Evolutionary conservation across 1,139 yeast genomes (phyloP).

Genomic region (Protomyces lactucae-debilis): DNA sequence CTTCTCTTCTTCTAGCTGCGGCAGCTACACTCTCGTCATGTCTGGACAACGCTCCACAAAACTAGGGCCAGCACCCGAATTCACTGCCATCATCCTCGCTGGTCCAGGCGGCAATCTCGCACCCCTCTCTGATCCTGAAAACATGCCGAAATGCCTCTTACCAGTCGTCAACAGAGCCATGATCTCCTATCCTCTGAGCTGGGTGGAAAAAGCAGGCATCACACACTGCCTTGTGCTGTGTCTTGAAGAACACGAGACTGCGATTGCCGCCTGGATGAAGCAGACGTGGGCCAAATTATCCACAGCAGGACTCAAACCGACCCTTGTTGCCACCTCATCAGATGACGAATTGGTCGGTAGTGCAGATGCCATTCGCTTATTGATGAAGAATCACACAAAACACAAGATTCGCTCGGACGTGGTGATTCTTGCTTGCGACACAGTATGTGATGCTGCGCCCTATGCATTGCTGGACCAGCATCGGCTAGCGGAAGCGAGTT

Average conservation of each 20-base stretch:
- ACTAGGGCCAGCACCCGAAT: slow-evolving; percentile 16
- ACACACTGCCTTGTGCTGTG: slow-evolving; percentile 54
- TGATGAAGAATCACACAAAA: slow-evolving; percentile 23
- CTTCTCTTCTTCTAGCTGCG: not conserved
- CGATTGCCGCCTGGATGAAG: slow-evolving; percentile 31
- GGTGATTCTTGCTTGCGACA: slow-evolving; percentile 86
- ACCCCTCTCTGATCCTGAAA: slow-evolving; percentile 29
- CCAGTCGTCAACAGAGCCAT: slow-evolving; percentile 92
- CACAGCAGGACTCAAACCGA: slow-evolving; percentile 29
- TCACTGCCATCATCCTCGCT: slow-evolving; percentile 29
- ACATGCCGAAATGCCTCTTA: slow-evolving; percentile 67
- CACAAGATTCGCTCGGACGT: slow-evolving; percentile 46
- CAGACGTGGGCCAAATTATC: slow-evolving; percentile 28
- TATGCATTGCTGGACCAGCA: slow-evolving; percentile 79
- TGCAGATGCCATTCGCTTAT: slow-evolving; percentile 51
- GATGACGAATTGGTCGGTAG: slow-evolving; percentile 37
- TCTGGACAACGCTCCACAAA: not conserved
- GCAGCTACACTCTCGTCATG: not conserved
- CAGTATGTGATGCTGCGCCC: slow-evolving; percentile 86
- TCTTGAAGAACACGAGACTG: slow-evolving; percentile 41
- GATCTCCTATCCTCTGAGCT: slow-evolving; percentile 78
- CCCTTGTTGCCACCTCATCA: slow-evolving; percentile 28
- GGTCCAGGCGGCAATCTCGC: slow-evolving; percentile 30
- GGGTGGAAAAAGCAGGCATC: slow-evolving; percentile 88
- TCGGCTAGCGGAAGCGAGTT: slow-evolving; percentile 43